Base-by-base conservation (phyloP, 192 early-diverging fungal species). In the Spinellus fusiger region DNA sequence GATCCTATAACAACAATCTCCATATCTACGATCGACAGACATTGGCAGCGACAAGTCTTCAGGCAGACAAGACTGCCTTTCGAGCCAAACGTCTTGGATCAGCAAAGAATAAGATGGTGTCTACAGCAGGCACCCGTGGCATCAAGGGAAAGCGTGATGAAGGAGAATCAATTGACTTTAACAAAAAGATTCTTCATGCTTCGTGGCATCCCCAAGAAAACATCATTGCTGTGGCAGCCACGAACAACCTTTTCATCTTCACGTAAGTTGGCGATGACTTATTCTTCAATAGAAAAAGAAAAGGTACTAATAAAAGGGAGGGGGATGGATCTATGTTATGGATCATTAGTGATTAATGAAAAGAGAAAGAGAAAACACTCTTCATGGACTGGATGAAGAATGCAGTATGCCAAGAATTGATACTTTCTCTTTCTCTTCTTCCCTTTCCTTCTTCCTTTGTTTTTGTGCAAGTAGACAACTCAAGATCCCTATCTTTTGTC, bases 1-100 rank as follows among this genome's bases (percentile, higher is more conserved):
- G 94, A 27, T 96, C 94, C 13, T 98, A 98, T 80, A 95, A 87
- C 86, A 98, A 98, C 83, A 94, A 91, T 66, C 95, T 98, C 77
- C 91, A 93, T 76, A 93, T 98, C 64, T 96, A 89, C 69, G 89
- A 94, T 61, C 80, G 82, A 16, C 75, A 85, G 31, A 87, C 81
- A 56, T 81, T 85, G 54, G 82, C 83, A 56, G 88, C 91, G 62
- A 85, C 93, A 35, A 78, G 84, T 62, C 78, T 98, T 51, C 95
- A 97, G 73, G 96, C 96, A 22, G 96, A 98, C 77, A 98, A 98
- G 80, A 90, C 83, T 66, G 95, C 93, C 18, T 97, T 98, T 82
- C 89, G 93, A 77, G 92, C 96, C 23, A 97, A 96, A 77, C 81
- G 57, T 1, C 46, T 59, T 31, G 57, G 57, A n/a, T 89, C 88